Percentiles rank a stretch among this genome's conserved stretches.
phyloP scores from a whole-genome alignment of 768 basidiomycete genomes.

The Tricholoma sp. region DNA sequence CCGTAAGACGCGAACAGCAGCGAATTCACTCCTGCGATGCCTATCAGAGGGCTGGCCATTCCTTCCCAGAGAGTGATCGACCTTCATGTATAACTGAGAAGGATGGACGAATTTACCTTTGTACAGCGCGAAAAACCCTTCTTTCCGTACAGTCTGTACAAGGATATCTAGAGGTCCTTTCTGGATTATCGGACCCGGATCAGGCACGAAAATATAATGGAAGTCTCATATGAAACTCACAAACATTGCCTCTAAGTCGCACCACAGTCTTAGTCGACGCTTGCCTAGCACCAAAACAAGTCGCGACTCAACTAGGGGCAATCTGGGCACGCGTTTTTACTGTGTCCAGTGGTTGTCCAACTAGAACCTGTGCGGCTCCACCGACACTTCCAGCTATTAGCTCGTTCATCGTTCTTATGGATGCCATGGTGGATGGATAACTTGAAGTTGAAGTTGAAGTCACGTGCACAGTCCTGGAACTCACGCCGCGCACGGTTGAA shows the following conservation, averaged over 20 bases:
- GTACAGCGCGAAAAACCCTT: constrained; percentile 91
- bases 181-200: constrained; percentile 32
- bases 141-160: constrained; percentile 72
- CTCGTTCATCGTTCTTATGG: constrained; percentile 67
- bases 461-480: no score
- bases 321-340: constrained; percentile 87
- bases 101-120: constrained; percentile 55
- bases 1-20: constrained; percentile 90
- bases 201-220: background rate
- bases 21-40: constrained; percentile 94
- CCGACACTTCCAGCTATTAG: constrained; percentile 85
- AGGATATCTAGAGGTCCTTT: constrained; percentile 95
- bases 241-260: constrained; percentile 74
- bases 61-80: constrained; percentile 36
- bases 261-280: constrained; percentile 4
- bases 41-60: constrained; percentile 86
- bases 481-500: no score
- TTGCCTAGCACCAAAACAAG: background rate
- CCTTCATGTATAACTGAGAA: background rate
- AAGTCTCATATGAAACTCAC: constrained; percentile 39
- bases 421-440: constrained; percentile 7
- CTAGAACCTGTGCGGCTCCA: constrained; percentile 92
- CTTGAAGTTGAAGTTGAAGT: no score
- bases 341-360: constrained; percentile 90
- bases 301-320: constrained; percentile 59